Evolutionary conservation across 1,284 basidiomycete species (phyloP).

Genomic region (Fistulina hepatica): DNA sequence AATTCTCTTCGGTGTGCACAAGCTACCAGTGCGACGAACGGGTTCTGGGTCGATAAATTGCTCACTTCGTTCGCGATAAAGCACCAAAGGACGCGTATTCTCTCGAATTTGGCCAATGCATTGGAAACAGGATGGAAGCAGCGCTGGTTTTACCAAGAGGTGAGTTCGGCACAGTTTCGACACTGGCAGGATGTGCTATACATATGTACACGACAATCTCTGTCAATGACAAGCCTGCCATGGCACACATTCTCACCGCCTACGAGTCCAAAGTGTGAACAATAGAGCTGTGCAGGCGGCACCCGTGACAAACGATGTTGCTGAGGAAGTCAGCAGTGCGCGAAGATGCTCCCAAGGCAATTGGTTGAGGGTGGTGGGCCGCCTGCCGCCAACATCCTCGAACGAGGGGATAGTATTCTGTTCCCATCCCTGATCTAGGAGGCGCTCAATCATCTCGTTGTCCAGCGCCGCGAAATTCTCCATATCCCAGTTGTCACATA

Average conservation of each 20-base stretch:
- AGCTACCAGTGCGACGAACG: too few relatives aligned
- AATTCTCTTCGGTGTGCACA: too few relatives aligned
- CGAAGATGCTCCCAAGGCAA: constrained; percentile 1
- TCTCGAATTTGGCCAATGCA: too few relatives aligned
- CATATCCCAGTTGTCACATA: constrained; percentile 81
- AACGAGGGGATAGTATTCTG: constrained; percentile 39
- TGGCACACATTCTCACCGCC: constrained; percentile 8
- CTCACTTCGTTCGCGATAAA: too few relatives aligned
- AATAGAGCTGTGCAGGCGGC: constrained; percentile 9
- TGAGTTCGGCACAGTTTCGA: too few relatives aligned
- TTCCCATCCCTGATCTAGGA: constrained; percentile 67
- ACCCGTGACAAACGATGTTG: constrained; percentile 11
- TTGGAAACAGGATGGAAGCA: too few relatives aligned
- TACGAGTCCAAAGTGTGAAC: constrained; percentile 8
- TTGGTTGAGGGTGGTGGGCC: constrained; percentile 1
- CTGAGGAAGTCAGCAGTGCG: constrained; percentile 5
- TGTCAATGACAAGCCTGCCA: too few relatives aligned
- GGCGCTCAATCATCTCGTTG: constrained; percentile 43
- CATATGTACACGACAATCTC: too few relatives aligned
- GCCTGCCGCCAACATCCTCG: constrained; percentile 31
- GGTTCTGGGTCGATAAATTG: too few relatives aligned
- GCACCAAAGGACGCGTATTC: too few relatives aligned
- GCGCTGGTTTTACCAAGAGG: too few relatives aligned
- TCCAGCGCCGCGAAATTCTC: constrained; percentile 64
- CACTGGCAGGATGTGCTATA: too few relatives aligned